Evolutionary conservation across 208 protist genomes (phyloP), one percentile per base, ranked within the genome.

Genomic region (Trypanosoma theileri): DNA sequence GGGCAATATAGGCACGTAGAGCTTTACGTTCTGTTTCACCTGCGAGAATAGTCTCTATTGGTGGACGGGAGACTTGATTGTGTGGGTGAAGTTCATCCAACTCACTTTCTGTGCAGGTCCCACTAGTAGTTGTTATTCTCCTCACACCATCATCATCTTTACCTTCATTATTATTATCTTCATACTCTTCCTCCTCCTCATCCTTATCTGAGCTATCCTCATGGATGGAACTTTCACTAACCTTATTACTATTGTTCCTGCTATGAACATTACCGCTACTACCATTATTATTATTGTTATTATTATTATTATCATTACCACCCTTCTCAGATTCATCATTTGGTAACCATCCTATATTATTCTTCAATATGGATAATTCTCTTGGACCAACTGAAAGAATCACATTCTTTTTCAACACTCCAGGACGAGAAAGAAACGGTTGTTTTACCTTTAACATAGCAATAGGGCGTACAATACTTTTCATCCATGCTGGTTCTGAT

Each of bases 1-100:
- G 19, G 2, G 53, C 58, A n/a, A 96, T 73, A 76, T 82, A 93
- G 17, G 75, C 69, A 46, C 78, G 54, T 48, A 96, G 72, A 40
- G 77, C 80, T 42, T 77, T 55, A 21, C 88, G 79, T 78, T 96
- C 91, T 60, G 80, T 77, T 28, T 86, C 74, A 69, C 89, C 79
- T 11, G 78, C 77, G n/a, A 91, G 71, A 22, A 93, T 63, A 62
- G 66, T 78, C 52, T 80, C 69, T 17, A 91, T 53, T 12, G 84
- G 59, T 4, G 71, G 75, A 24, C 73, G 19, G 16, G 73, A 56
- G 19, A 71, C 65, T 46, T 52, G 46, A 2, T 48, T 57, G 19
- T 54, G 46, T 17, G 50, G 62, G 16, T 71, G 46, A 50, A 35
- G 51, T 12, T 1, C 42, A 8, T 48, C 10, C 4, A 53, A 14